These are phyloP conservation scores for Luvunga scandens DNA, from an alignment of 345 rosid genomes.

Conservation along the genomic window DNA sequence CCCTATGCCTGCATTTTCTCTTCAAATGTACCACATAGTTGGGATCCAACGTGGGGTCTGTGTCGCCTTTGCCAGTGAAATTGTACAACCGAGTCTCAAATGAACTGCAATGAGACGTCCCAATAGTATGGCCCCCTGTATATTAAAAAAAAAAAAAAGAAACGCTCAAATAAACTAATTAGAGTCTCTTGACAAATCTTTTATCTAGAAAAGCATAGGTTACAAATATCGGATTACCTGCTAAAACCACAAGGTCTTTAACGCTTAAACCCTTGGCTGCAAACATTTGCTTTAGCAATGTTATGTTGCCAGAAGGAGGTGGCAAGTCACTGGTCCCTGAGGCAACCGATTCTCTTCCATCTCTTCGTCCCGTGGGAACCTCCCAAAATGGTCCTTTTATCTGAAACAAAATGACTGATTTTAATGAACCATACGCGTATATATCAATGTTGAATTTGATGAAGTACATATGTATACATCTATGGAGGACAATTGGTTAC, in stretches of 20 bases:
- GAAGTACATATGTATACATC: no score
- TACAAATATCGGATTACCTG: slow-evolving; percentile 28
- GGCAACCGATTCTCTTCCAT: slow-evolving; percentile 45
- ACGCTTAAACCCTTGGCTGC: slow-evolving; percentile 38
- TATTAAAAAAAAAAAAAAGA: no score
- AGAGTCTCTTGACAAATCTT: not conserved
- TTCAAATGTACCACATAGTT: slow-evolving; percentile 40
- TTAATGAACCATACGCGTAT: not conserved
- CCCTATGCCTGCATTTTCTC: slow-evolving; percentile 44
- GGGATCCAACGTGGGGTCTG: slow-evolving; percentile 55
- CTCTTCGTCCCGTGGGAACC: slow-evolving; percentile 60
- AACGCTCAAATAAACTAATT: no score
- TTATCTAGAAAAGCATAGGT: not conserved
- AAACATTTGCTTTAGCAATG: slow-evolving; percentile 32
- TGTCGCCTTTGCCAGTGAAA: slow-evolving; percentile 56
- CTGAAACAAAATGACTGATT: slow-evolving; percentile 21
- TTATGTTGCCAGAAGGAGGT: slow-evolving; percentile 35
- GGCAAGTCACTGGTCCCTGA: slow-evolving; percentile 37
- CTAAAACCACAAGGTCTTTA: slow-evolving; percentile 53
- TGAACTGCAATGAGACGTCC: slow-evolving; percentile 39
- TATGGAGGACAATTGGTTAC: slow-evolving; percentile 6
- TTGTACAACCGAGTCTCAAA: slow-evolving; percentile 46
- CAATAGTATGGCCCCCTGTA: slow-evolving; percentile 64
- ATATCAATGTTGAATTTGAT: no score
- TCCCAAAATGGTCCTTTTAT: slow-evolving; percentile 56